Percentiles rank a stretch among this genome's conserved stretches.
These are phyloP conservation scores for Leishmania tropica DNA, from an alignment of 208 protist genomes.

Conservation along the genomic window DNA sequence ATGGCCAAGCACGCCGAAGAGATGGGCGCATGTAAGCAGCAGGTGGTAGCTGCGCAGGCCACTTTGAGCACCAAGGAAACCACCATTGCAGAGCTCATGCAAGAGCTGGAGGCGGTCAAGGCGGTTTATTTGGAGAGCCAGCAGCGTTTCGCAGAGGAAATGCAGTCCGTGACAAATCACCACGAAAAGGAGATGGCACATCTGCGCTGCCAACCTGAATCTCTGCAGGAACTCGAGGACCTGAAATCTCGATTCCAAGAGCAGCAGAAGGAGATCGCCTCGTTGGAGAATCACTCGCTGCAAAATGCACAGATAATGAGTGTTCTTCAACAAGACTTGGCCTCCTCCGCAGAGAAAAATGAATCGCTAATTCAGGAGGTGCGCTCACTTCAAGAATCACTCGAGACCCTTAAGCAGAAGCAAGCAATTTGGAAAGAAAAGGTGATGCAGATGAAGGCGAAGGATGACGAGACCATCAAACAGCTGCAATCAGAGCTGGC, in stretches of 20 bases:
- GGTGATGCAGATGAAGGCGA: constrained; percentile 49
- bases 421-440: constrained; percentile 53
- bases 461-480: constrained; percentile 46
- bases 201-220: constrained; percentile 12
- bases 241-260: constrained; percentile 21
- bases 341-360: constrained; percentile 12
- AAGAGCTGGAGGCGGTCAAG: constrained; percentile 39
- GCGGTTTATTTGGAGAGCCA: constrained; percentile 34
- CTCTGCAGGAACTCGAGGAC: constrained; percentile 16
- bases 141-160: constrained; percentile 36
- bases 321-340: constrained; percentile 28
- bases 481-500: constrained; percentile 32
- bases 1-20: constrained; percentile 16
- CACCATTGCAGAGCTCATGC: constrained; percentile 10
- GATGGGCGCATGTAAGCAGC: not conserved
- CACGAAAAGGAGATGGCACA: constrained; percentile 15
- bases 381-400: constrained; percentile 4
- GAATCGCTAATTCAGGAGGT: constrained; percentile 20
- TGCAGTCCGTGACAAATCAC: constrained; percentile 28
- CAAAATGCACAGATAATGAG: constrained; percentile 26
- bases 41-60: not conserved
- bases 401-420: constrained; percentile 30
- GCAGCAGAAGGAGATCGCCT: constrained; percentile 11
- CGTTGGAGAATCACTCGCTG: constrained; percentile 38
- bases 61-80: not conserved